Conservation (phyloP, 2,329 filamentous ascomycete species). For the Pseudopithomyces chartarum region DNA sequence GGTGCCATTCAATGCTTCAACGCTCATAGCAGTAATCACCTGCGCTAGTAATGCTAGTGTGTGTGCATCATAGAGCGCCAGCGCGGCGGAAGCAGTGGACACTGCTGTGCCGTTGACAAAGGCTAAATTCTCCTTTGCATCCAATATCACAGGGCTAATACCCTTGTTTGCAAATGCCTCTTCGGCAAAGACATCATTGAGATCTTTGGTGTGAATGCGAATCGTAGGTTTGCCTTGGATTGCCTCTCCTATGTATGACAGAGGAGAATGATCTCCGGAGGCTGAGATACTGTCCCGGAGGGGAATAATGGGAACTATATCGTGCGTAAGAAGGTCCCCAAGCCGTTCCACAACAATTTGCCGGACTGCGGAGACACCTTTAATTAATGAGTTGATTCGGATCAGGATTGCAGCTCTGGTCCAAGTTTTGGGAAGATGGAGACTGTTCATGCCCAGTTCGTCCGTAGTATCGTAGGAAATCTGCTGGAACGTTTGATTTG, state of each 20-base stretch:
- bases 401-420: constrained; percentile 57
- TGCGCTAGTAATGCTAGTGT: constrained; percentile 50
- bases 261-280: constrained; percentile 61
- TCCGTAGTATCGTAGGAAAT: background rate
- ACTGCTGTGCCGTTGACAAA: constrained; percentile 57
- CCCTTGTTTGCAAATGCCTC: constrained; percentile 29
- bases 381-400: constrained; percentile 60
- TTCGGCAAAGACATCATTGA: constrained; percentile 12
- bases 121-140: constrained; percentile 57
- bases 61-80: constrained; percentile 21
- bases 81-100: constrained; percentile 21
- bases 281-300: constrained; percentile 54
- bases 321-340: constrained; percentile 37
- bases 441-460: background rate
- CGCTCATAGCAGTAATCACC: constrained; percentile 63
- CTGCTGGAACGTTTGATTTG: background rate
- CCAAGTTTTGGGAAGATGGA: background rate
- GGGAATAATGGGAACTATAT: constrained; percentile 30
- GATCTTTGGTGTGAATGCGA: constrained; percentile 6
- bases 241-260: constrained; percentile 58
- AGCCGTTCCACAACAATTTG: constrained; percentile 53
- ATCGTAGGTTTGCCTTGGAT: constrained; percentile 54
- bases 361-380: constrained; percentile 62
- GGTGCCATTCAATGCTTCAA: constrained; percentile 61
- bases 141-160: constrained; percentile 22